phyloP scores from a whole-genome alignment of 2,329 filamentous ascomycete species.

The Gremmenia infestans region DNA sequence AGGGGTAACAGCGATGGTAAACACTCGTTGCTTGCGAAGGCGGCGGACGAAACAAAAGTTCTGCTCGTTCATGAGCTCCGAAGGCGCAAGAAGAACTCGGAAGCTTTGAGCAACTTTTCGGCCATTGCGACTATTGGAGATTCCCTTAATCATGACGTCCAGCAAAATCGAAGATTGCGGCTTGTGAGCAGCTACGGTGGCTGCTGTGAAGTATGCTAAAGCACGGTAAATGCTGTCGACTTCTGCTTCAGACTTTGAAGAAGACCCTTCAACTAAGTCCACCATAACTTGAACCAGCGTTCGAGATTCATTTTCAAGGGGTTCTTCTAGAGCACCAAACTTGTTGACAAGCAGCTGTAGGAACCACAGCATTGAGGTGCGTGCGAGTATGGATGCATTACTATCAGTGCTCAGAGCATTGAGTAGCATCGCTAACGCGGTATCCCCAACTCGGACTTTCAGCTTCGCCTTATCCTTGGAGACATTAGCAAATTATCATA shows the following conservation, averaged over 20 bases:
- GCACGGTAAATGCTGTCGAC: slow-evolving; percentile 20
- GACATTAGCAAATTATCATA: slow-evolving; percentile 7
- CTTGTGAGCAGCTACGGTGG: slow-evolving; percentile 22
- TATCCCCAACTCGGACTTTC: slow-evolving; percentile 14
- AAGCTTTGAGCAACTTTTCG: slow-evolving; percentile 26
- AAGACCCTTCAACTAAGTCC: slow-evolving; percentile 2
- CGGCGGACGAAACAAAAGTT: slow-evolving; percentile 27
- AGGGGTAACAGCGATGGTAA: slow-evolving; percentile 12
- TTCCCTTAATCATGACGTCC: slow-evolving; percentile 20
- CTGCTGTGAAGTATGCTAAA: slow-evolving; percentile 27
- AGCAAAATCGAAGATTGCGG: slow-evolving; percentile 12
- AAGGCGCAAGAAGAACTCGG: slow-evolving; percentile 24
- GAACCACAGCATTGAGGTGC: slow-evolving; percentile 21
- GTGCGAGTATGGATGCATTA: slow-evolving; percentile 12
- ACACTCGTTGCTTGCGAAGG: slow-evolving; percentile 23
- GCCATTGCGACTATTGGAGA: slow-evolving; percentile 13
- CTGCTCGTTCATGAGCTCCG: slow-evolving; percentile 24
- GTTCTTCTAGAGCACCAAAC: slow-evolving; percentile 19
- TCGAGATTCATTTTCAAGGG: background rate
- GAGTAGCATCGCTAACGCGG: slow-evolving; percentile 22
- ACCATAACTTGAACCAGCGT: slow-evolving; percentile 16
- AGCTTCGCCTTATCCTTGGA: slow-evolving; percentile 9
- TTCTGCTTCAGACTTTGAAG: slow-evolving; percentile 5
- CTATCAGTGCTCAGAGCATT: slow-evolving; percentile 15
- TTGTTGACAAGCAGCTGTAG: slow-evolving; percentile 30